Base-by-base conservation (phyloP, 192 early-diverging fungal species). In the Coemansia sp. region DNA sequence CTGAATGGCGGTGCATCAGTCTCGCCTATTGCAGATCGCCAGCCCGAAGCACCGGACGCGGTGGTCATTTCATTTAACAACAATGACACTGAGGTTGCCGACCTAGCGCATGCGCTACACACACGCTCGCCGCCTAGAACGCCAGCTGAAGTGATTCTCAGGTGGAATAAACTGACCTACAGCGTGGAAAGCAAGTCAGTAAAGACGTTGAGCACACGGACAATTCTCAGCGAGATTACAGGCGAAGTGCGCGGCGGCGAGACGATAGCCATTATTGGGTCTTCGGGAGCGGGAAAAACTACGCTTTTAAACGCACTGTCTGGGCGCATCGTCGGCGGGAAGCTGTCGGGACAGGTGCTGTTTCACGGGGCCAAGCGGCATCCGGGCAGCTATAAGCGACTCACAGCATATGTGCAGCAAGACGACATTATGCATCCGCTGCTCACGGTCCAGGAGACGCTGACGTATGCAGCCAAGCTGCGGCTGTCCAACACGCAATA, bases 211-310 rank as follows among this genome's bases (percentile, higher is more conserved):
- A 50, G 47, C 10, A 61, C 51, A 2, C 65, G 69, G 6, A 51
- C 67, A 0, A 67, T 97, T 31, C 74, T 97, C 26, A 71, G 84
- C 49, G 75, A 83, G 2, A 85, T 95, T 17, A 86, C 78, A 2
- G 93, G 93, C 5, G 68, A 85, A 14, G 85, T 91, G 25, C 73
- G 76, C 17, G 78, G 90, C 6, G 91, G 90, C 29, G 85, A 90
- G 35, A 81, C 90, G 45, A 81, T 92, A 51, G 93, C 92, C 1
- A 91, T 98, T 14, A 96, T 97, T 85, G 96, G 95, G 5, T 92
- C 93, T 0, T 90, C 88, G 27, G 95, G 95, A 10, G 92, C 94
- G 6, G 96, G 94, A 19, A 97, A 95, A 78, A 89, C 93, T 9
- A 93, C 90, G 4, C 65, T 95, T 23, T 74, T 97, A 11, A 91